Base-by-base conservation (phyloP, 2,329 filamentous ascomycete genomes). In the Pestalotiopsis sp. region DNA sequence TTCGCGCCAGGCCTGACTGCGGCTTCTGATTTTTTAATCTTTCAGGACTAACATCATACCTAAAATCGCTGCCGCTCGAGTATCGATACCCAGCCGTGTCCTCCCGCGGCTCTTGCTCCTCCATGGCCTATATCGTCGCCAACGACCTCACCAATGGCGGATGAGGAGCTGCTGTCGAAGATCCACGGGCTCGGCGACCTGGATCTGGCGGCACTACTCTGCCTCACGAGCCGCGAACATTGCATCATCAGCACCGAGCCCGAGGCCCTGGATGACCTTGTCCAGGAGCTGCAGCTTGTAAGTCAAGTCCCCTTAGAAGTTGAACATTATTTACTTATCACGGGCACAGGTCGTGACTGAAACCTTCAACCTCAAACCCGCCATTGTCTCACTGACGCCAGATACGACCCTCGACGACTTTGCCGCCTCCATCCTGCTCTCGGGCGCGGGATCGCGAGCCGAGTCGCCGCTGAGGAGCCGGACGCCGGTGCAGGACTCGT, bases 201-300 rank as follows among this genome's bases (percentile, higher is more conserved):
- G 56, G 95, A 98, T 81, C 89, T 98, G 69, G 96, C 95, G 27
- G 83, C 92, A 14, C 86, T 98, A 56, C 88, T 98, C 65, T 95
- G 92, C 77, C 87, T 98, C 65, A 86, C 94, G 71, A 90, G 91
- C 69, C 88, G 91, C 72, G 93, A 97, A 79, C 95, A 98, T 80
- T 97, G 94, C 82, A 90, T 98, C 74, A 90, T 98, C 76, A 92
- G 94, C 80, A 92, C 93, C 17, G 87, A 90, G 2, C 78, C 83
- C 4, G 82, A 87, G 45, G 82, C 84, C 66, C 81, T 95, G 68
- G 86, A 92, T 78, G 87, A 90, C 72, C 84, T 97, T n/a, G 86
- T 91, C 58, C 86, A 89, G 66, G 94, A 97, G 79, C 83, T 97
- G 25, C 87, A 89, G 71, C 82, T 96, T 76, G 92, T 93, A 81